Evolutionary conservation across 73 alveolate species (phyloP).

Genomic region (Paramecium primaurelia): DNA sequence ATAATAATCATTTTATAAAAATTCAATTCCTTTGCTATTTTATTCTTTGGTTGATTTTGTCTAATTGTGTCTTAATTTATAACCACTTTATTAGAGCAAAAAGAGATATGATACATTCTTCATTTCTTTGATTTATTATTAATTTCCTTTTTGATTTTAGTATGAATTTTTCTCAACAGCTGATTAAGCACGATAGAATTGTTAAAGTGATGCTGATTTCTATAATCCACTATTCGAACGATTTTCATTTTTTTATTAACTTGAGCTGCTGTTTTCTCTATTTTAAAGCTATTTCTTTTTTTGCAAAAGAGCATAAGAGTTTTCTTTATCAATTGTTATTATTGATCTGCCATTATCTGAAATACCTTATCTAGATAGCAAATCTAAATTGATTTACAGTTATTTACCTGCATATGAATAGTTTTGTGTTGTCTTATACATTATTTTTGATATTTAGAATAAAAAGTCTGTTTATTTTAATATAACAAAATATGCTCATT

Average conservation of each 20-base stretch:
- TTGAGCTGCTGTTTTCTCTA: neutral
- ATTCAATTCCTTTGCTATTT: neutral
- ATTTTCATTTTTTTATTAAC: neutral
- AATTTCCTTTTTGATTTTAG: neutral
- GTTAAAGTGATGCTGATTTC: neutral
- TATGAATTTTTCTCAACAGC: constrained; percentile 26
- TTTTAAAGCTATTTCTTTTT: neutral
- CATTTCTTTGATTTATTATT: neutral
- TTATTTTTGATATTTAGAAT: neutral
- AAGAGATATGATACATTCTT: neutral
- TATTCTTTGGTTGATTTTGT: neutral
- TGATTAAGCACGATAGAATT: neutral
- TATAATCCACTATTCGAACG: neutral
- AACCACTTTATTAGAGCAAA: neutral
- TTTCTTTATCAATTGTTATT: constrained; percentile 5
- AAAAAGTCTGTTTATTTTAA: constrained; percentile 43
- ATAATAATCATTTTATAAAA: neutral
- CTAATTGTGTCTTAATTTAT: neutral
- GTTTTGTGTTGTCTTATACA: neutral
- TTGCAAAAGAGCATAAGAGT: constrained; percentile 8
- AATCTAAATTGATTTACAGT: neutral
- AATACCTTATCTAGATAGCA: neutral
- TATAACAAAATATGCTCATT: neutral
- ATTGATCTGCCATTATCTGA: neutral
- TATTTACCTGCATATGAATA: neutral